Evolutionary conservation across 2,329 filamentous ascomycete genomes (phyloP), one percentile per base, ranked within the genome.

Genomic region (Fusarium solani-melongenae): DNA sequence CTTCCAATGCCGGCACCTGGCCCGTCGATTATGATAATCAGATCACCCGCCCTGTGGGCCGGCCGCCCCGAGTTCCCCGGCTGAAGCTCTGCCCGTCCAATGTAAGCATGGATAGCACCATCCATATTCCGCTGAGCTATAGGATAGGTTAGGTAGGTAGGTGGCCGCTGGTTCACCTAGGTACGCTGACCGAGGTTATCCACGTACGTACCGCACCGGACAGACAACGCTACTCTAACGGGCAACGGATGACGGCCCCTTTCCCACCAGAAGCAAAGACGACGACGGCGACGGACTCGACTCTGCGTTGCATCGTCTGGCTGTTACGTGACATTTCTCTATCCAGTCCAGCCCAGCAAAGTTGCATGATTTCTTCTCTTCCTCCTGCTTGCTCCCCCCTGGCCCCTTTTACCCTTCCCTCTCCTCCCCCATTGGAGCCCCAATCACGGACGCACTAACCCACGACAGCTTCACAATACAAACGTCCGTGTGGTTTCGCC

Each of bases 1-100:
- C 22, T 59, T 53, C 34, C 20, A 51, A 38, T 49, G 38, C 36
- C 62, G 57, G 59, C 55, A 70, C 59, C 38, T 59, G 60, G 59
- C 39, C 57, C 24, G 67, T 69, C 64, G 67, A 69, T 70, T 58
- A 67, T 64, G 67, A 69, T 70, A 62, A 67, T 64, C 64, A 63
- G 67, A 67, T 67, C 64, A 70, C 64, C 62, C 63, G 56, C 55
- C 46, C 60, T 66, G 68, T 70, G 57, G 66, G 57, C 56, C 65
- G 53, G 62, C 49, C 38, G 53, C 51, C 33, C 67, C 69, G 62
- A 62, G 62, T 55, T 55, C 68, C 41, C 62, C 65, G 63, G 38
- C 38, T 69, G 67, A 68, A 68, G 41, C 53, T 70, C 59, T 39
- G 46, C 34, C 46, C 33, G 59, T 62, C 34, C 60, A 24, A 38